Conservation (phyloP, 1,284 basidiomycete species). For the Irpex sp. region DNA sequence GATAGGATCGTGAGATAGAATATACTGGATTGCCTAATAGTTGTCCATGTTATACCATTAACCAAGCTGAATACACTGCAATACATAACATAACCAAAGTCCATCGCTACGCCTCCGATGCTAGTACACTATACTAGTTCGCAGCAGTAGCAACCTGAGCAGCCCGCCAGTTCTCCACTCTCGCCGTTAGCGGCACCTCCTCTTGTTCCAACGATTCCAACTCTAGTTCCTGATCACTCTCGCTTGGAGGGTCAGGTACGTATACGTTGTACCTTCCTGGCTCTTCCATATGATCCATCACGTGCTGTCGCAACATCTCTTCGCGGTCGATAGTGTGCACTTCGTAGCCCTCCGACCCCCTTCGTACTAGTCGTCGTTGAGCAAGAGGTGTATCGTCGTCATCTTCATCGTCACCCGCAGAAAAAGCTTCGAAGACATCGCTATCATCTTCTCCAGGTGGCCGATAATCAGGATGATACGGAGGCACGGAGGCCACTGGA, state of each 20-base stretch:
- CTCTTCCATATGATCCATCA: constrained; percentile 48
- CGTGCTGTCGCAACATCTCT: constrained; percentile 52
- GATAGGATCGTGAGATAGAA: neutral
- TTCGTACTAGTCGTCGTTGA: constrained; percentile 37
- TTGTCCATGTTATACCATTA: neutral
- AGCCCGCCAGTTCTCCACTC: constrained; percentile 19
- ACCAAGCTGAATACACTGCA: no score
- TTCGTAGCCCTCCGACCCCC: constrained; percentile 80
- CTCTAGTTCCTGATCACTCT: constrained; percentile 27
- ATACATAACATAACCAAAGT: no score
- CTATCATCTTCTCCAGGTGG: constrained; percentile 28
- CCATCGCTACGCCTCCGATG: neutral
- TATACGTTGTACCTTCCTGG: constrained; percentile 60
- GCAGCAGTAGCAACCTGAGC: neutral
- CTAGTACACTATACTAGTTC: neutral
- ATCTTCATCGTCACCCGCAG: constrained; percentile 32
- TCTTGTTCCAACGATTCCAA: constrained; percentile 21
- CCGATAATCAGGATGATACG: constrained; percentile 70
- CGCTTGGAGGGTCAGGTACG: constrained; percentile 42
- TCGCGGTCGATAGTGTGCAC: constrained; percentile 58
- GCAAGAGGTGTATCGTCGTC: neutral
- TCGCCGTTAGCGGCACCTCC: constrained; percentile 24
- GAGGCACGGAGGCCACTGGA: constrained; percentile 50
- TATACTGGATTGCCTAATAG: neutral
- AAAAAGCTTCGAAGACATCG: constrained; percentile 20